Base-by-base conservation (phyloP, 2,329 filamentous ascomycete genomes). In the Aspergillus hiratsukae region DNA sequence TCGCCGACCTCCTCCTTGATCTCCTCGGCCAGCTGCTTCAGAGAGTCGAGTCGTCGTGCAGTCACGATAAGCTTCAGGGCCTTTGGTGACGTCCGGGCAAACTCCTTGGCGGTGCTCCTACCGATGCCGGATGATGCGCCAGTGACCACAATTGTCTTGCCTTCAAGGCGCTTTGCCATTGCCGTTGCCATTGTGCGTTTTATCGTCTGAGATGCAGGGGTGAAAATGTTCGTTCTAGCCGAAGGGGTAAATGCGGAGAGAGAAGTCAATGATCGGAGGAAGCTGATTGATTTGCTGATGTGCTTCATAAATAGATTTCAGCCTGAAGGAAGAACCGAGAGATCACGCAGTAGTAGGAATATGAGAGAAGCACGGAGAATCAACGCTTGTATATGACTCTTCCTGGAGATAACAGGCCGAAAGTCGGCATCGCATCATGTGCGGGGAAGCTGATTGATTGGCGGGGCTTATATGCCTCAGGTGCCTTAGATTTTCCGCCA, bases 51-150 rank as follows among this genome's bases (percentile, higher is more conserved):
- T 50, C 94, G 85, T 28, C 94, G 85, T n/a, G 94, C 94, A 6
- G 94, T 94, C 57, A 97, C 76, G 64, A 97, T 86, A 51, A 99
- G 81, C 72, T 89, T 91, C 63, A 97, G 81, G 72, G 88, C 83
- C 55, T 86, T 82, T 7, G 91, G 91, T 23, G 88, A 83, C 1
- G 92, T 93, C 56, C 90, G 86, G 27, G 94, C 94, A 70, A 97
- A 99, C 75, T 97, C 94, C 62, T 94, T 79, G n/a, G 93, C 94
- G 49, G 76, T 78, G 62, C 73, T 76, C 57, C 67, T 84, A 25
- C 94, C 94, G 74, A 99, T 97, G 60, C 94, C 94, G 21, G 91
- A 95, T 3, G 89, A 94, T 31, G 94, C 94, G 55, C 94, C 94
- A 4, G 94, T 97, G 61, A 99, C 84, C 56, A 97, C 76, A 57